Conservation (phyloP, 768 basidiomycete species). For the Tricholoma hemisulphureum region DNA sequence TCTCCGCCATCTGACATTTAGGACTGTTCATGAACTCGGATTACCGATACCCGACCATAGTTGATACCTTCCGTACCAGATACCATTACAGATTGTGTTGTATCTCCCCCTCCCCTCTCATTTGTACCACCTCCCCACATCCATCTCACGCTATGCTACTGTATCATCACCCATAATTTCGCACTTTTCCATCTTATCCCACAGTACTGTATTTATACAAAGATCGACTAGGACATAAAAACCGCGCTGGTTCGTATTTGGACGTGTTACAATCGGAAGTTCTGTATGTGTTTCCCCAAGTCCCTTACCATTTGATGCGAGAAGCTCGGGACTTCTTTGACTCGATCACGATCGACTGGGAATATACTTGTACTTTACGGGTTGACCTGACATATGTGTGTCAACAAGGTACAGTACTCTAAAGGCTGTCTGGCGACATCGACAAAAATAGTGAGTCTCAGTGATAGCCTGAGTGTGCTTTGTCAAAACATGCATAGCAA, state of each 20-base stretch:
- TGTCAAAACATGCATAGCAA: too few relatives aligned
- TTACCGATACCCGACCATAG: conserved; percentile 11
- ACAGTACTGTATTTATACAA: conserved; percentile 8
- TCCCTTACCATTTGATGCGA: neutral
- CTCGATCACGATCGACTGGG: neutral
- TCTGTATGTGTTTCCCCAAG: neutral
- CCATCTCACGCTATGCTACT: conserved; percentile 5
- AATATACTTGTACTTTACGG: too few relatives aligned
- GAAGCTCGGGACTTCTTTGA: neutral
- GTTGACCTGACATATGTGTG: neutral
- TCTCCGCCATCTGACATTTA: conserved; percentile 33
- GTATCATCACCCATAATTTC: neutral
- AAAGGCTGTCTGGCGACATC: neutral
- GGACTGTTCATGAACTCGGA: neutral
- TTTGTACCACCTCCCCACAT: neutral
- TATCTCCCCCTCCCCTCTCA: neutral
- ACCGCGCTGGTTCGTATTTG: conserved; percentile 1
- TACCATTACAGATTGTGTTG: neutral
- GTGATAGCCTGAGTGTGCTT: too few relatives aligned
- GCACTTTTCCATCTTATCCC: neutral
- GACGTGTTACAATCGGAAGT: conserved; percentile 5
- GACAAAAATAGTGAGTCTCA: too few relatives aligned
- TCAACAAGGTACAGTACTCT: neutral
- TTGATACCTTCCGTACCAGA: conserved; percentile 15
- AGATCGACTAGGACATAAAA: too few relatives aligned